Evolutionary conservation across 73 alveolate species (phyloP), one percentile per base, ranked within the genome.

Genomic region (Blepharisma japonicum): DNA sequence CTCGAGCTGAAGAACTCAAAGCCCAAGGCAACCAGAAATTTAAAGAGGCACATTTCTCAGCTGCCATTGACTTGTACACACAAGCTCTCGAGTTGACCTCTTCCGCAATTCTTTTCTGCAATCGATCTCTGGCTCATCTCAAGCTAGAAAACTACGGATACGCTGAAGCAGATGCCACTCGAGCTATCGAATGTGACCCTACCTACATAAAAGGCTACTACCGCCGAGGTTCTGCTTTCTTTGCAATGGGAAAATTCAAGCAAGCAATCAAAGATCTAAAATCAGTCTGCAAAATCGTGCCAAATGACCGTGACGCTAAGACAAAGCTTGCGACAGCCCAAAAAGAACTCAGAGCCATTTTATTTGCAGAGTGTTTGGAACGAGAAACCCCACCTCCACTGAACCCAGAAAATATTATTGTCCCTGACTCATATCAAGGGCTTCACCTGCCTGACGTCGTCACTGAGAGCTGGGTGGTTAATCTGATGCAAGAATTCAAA

Each of bases 71-170:
- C 27, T 81, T 80, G 85, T 90, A 92, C 67, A 77, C 84, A 45
- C 77, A 50, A 66, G 95, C 51, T 45, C 90, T 51, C 71, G 85
- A 54, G 55, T 77, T 68, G 48, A 87, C 71, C 55, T 70, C 82
- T 72, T 81, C 82, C 74, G 91, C 96, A 27, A 79, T 96, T 55
- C 90, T 89, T 78, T 87, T 83, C 71, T 90, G 98, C 68, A 96
- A 96, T 80, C 87, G 99, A 76, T 98, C 99, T 14, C 86, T 81
- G 68, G 95, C 92, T 20, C 87, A 94, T 80, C 78, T 95, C 45
- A 90, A 92, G 87, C 82, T 95, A 68, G 99, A 96, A 82, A 95
- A 96, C 86, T 96, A 84, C 85, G 99, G 99, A 25, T 83, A 94
- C 11, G 98, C 99, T 21, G 87, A 94, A n/a, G 80, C 81, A 71